Evolutionary conservation across 208 protist genomes (phyloP).

Genomic region (Leishmania aethiopica): DNA sequence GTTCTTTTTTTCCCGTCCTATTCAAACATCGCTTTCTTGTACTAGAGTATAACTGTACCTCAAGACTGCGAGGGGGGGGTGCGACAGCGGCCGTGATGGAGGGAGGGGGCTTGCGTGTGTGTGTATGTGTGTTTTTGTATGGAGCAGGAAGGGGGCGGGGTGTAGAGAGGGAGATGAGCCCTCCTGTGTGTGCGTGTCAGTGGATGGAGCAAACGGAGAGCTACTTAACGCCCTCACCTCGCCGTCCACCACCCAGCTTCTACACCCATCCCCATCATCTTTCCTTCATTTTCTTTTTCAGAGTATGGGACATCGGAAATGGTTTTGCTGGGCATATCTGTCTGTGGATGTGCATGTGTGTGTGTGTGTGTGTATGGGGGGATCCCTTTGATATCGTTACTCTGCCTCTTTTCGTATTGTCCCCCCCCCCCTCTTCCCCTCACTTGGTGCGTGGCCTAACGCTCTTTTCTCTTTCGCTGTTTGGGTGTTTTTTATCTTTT

Average conservation of each 20-base stretch:
- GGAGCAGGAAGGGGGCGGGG: background rate
- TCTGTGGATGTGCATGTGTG: conserved; percentile 7
- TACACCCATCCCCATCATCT: background rate
- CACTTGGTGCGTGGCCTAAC: background rate
- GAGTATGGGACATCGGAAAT: background rate
- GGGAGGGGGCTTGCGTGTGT: background rate
- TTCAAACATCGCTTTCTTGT: background rate
- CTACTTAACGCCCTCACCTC: background rate
- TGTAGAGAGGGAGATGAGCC: background rate
- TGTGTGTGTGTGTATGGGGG: background rate
- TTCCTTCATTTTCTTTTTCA: background rate
- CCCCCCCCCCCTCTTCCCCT: background rate
- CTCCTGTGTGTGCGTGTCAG: background rate
- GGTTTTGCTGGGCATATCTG: background rate
- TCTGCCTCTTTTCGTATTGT: background rate
- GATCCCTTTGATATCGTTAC: background rate
- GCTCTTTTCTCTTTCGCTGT: background rate
- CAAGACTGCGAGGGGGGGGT: background rate
- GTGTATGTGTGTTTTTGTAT: background rate
- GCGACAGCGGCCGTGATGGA: background rate
- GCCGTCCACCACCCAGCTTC: background rate
- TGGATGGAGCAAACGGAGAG: background rate
- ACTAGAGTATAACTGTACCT: background rate
- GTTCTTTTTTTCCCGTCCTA: background rate
- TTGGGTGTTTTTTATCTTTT: background rate